Evolutionary conservation across 1,284 basidiomycete genomes (phyloP).

Genomic region (Prillingera fragicola): DNA sequence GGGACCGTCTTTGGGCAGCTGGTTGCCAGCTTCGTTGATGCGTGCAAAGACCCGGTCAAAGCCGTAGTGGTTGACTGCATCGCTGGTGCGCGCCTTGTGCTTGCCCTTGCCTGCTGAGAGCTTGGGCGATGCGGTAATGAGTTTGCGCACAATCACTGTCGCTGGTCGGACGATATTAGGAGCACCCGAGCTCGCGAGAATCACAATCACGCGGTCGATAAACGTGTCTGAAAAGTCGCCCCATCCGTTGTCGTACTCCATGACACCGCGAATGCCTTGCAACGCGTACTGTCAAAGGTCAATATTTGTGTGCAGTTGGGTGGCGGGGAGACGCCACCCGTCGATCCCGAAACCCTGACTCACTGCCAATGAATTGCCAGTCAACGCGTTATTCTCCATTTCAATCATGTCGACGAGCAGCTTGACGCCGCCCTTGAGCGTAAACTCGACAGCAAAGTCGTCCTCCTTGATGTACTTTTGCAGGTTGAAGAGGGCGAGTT

Average conservation of each 20-base stretch:
- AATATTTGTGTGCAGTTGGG: not conserved
- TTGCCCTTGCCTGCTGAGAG: slow-evolving; percentile 18
- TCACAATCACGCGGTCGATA: slow-evolving; percentile 59
- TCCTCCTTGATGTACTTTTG: slow-evolving; percentile 86
- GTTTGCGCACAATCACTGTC: slow-evolving; percentile 53
- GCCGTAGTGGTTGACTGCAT: slow-evolving; percentile 57
- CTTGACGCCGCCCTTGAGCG: slow-evolving; percentile 64
- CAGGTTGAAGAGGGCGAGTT: slow-evolving; percentile 58
- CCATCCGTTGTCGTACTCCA: slow-evolving; percentile 42
- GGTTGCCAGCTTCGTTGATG: slow-evolving; percentile 61
- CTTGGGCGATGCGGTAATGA: slow-evolving; percentile 35
- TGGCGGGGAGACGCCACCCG: too few species aligned
- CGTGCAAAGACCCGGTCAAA: slow-evolving; percentile 76
- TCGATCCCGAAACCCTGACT: too few species aligned
- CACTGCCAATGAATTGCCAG: slow-evolving; percentile 80
- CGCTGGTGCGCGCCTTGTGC: slow-evolving; percentile 12
- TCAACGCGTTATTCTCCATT: slow-evolving; percentile 44
- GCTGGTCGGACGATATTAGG: slow-evolving; percentile 95
- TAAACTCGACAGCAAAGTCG: slow-evolving; percentile 78
- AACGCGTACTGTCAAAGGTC: slow-evolving; percentile 33
- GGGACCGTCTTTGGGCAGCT: slow-evolving; percentile 55
- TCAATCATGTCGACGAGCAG: slow-evolving; percentile 71
- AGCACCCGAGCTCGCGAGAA: slow-evolving; percentile 67
- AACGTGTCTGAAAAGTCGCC: slow-evolving; percentile 29
- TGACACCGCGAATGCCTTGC: slow-evolving; percentile 35